Evolutionary conservation across 768 basidiomycete genomes (phyloP), one percentile per base, ranked within the genome.

Genomic region (Pulveroboletus ravenelii): DNA sequence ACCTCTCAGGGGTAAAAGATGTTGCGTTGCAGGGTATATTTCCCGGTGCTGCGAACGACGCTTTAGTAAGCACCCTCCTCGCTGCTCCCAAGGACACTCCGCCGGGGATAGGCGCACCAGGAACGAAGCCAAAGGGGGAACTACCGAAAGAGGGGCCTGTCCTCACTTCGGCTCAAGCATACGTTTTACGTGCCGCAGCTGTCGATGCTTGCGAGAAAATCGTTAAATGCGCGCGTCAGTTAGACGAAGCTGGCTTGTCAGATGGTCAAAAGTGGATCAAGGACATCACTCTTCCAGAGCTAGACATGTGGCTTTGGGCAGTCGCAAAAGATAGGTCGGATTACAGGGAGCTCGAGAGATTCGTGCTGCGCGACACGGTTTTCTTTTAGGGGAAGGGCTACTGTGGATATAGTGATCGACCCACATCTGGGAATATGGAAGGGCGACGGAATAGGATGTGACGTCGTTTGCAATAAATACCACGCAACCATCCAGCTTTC

Each of bases 281-380:
- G 48, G 68, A 72, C 3, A 72, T 93, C 32, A 80, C 73, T 0
- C 68, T 81, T 25, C 81, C 84, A 5, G 74, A 80, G 40, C 53
- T 91, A 51, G 85, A 91, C 60, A 78, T 77, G 60, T 93, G 88
- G 87, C 65, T 92, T n/a, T 89, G 89, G 87, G 74, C 81, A 30
- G 78, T 88, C 5, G 87, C 87, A 34, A 91, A 93, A 62, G 88
- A 89, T 57, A 73, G 87, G 55, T 57, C 69, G 29, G 89, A 89
- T 65, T 90, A 89, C 61, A 72, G 85, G 45, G 68, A 68, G 43
- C 71, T 92, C 36, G 74, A 75, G 56, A 72, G 89, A 55, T 87
- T 91, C 60, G 84, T 78, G n/a, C 68, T 79, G 63, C 71, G 74
- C 48, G 72, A 82, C 52, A 88, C 88, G 1, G 70, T 79, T 36